Evolutionary conservation across 305 asterid species (phyloP), one percentile per base, ranked within the genome.

Genomic region (Andrographis paniculata): DNA sequence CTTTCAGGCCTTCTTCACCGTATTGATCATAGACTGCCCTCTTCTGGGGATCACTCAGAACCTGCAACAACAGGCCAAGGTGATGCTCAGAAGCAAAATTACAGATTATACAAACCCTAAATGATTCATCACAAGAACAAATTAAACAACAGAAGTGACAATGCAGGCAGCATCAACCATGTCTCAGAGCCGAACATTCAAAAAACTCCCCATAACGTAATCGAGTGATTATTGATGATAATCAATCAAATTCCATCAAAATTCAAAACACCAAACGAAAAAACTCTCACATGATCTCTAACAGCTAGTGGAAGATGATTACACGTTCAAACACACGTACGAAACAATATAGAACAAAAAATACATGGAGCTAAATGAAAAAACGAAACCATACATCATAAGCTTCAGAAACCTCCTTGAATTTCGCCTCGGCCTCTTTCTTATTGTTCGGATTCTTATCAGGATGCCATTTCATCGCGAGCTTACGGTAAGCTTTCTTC

Each of bases 331-430:
- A n/a, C n/a, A n/a, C n/a, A n/a, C n/a, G n/a, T n/a, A n/a, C n/a
- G n/a, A n/a, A n/a, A n/a, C n/a, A n/a, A n/a, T n/a, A n/a, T n/a
- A n/a, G n/a, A n/a, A n/a, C n/a, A n/a, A n/a, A 0, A 17, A 9
- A 37, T 13, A 13, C 3, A 3, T n/a, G n/a, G n/a, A n/a, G n/a
- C n/a, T n/a, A 13, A 37, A n/a, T n/a, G n/a, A 38, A 5, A 3
- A 49, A 53, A 14, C n/a, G n/a, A n/a, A n/a, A n/a, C 11, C 3
- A 12, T 64, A 87, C 97, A 68, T 84, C 97, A 46, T 87, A 87
- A 18, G 97, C 97, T 75, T 87, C 95, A 13, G 95, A 84, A 54
- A 87, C 79, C 73, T 84, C 81, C 45, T 87, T 87, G 74, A 84
- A 87, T 72, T 77, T 84, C 10, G 94, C 95, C 70, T 87, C 97